Evolutionary conservation across 306 rosid species (phyloP).

Genomic region (Fragaria vesca): DNA sequence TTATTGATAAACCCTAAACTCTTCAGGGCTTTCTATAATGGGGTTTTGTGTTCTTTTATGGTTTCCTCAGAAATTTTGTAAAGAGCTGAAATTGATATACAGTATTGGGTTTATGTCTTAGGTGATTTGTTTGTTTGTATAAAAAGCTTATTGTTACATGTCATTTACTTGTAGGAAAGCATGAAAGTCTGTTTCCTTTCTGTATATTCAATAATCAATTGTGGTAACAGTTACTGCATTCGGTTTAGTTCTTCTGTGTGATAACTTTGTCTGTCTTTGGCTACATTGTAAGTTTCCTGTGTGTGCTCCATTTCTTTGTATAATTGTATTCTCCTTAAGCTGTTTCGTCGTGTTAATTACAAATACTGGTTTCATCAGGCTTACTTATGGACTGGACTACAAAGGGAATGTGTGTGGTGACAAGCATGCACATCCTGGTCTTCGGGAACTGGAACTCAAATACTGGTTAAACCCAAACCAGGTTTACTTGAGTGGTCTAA

Average conservation of each 20-base stretch:
- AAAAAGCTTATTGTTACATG: neutral
- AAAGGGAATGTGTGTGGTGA: constrained; percentile 95
- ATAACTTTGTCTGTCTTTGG: constrained; percentile 7
- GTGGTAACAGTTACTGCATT: neutral
- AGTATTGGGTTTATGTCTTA: neutral
- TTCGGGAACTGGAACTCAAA: constrained; percentile 66
- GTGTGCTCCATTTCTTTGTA: neutral
- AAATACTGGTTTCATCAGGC: constrained; percentile 51
- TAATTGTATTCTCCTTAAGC: constrained; percentile 15
- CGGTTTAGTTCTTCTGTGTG: constrained; percentile 7
- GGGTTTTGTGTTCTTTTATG: neutral
- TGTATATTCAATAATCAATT: neutral
- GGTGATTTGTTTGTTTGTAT: neutral
- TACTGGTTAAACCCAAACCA: constrained; percentile 95
- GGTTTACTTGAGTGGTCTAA: constrained; percentile 86
- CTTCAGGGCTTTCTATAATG: neutral
- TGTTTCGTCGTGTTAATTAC: constrained; percentile 14
- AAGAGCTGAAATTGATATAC: constrained; percentile 8
- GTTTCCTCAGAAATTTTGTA: constrained; percentile 4
- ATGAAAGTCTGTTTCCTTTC: neutral
- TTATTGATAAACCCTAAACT: constrained; percentile 11
- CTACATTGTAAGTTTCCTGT: constrained; percentile 9
- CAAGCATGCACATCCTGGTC: constrained; percentile 73
- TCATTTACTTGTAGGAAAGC: neutral
- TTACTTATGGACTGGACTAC: constrained; percentile 91